These are phyloP conservation scores for Stevia rebaudiana DNA, from an alignment of 140 eudicot genomes.

Conservation along the genomic window DNA sequence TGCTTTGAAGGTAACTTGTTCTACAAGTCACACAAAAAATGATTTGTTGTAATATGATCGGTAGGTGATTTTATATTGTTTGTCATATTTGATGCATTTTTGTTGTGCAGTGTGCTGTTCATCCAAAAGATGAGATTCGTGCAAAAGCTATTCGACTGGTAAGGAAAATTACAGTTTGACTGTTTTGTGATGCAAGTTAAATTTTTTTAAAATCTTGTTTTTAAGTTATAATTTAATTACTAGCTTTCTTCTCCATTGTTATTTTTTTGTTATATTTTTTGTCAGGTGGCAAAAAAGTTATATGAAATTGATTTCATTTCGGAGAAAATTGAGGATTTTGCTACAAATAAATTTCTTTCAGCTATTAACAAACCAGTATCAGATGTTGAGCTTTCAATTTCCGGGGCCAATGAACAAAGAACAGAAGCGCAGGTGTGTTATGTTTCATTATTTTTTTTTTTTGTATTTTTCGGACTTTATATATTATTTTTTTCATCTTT, in stretches of 20 bases:
- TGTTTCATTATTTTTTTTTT: neutral
- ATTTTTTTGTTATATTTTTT: neutral
- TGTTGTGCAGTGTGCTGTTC: conserved; percentile 79
- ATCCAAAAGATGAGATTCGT: conserved; percentile 77
- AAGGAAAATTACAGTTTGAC: conserved; percentile 12
- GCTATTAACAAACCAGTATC: conserved; percentile 45
- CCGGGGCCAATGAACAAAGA: conserved; percentile 39
- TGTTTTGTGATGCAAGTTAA: neutral
- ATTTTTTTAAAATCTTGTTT: neutral
- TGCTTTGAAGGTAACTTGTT: conserved; percentile 64
- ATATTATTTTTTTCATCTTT: neutral
- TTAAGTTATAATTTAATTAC: neutral
- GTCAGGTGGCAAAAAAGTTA: conserved; percentile 87
- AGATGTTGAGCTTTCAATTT: conserved; percentile 32
- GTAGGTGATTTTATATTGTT: neutral
- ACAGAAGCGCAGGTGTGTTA: conserved; percentile 54
- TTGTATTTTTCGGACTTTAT: neutral
- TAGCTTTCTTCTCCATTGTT: neutral
- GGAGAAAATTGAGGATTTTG: conserved; percentile 68
- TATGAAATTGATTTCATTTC: conserved; percentile 48
- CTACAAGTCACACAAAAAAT: neutral
- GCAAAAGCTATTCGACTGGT: conserved; percentile 93
- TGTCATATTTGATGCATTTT: conserved; percentile 3
- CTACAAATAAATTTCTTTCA: conserved; percentile 62
- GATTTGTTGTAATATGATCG: neutral